Evolutionary conservation across 768 basidiomycete genomes (phyloP).

Genomic region (Xerocomellus amylosporus): DNA sequence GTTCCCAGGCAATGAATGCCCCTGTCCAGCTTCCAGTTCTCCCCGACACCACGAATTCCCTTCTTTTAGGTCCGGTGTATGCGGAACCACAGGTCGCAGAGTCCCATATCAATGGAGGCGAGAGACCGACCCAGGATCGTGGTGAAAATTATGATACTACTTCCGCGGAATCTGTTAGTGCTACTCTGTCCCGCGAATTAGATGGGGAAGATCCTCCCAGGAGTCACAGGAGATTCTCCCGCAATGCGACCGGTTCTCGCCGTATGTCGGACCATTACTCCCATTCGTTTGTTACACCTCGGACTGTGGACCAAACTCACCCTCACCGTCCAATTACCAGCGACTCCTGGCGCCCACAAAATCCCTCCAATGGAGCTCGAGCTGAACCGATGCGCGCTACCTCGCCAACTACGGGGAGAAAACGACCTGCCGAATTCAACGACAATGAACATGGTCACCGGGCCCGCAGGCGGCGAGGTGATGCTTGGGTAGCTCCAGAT

Average conservation of each 20-base stretch:
- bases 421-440: constrained; percentile 20
- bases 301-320: not conserved
- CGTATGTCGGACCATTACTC: constrained; percentile 11
- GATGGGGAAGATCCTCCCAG: constrained; percentile 10
- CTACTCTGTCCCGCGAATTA: not conserved
- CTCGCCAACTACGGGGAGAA: constrained; percentile 17
- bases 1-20: constrained; percentile 10
- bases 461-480: constrained; percentile 23
- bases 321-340: not conserved
- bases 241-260: not conserved
- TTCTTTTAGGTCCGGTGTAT: constrained; percentile 9
- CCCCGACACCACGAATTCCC: constrained; percentile 6
- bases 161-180: constrained; percentile 10
- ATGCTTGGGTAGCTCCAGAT: constrained; percentile 19
- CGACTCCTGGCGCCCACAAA: constrained; percentile 9
- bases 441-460: constrained; percentile 22
- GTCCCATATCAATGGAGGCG: not conserved
- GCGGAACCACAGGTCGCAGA: constrained; percentile 5
- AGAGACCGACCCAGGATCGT: not conserved
- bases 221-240: constrained; percentile 2
- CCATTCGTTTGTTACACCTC: constrained; percentile 4
- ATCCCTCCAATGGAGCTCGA: constrained; percentile 9
- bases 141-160: not conserved
- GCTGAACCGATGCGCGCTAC: constrained; percentile 17
- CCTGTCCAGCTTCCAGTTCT: constrained; percentile 4